phyloP scores from a whole-genome alignment of 371 early-diverging fungal genomes.

The Dichotomocladium elegans region DNA sequence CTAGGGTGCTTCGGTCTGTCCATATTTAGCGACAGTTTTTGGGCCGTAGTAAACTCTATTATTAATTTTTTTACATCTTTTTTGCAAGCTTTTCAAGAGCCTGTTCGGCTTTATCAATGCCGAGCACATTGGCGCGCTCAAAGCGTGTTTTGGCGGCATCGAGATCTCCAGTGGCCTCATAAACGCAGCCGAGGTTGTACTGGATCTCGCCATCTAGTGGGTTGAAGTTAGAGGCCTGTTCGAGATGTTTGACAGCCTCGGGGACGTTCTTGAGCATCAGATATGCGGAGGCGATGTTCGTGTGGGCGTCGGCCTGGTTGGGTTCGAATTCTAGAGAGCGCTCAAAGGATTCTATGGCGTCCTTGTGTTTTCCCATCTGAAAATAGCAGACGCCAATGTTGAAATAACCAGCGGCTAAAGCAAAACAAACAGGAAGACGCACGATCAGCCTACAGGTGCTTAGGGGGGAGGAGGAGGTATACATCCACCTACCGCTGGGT shows the following conservation, averaged over 20 bases:
- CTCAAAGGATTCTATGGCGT: slow-evolving; percentile 66
- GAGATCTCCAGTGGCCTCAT: slow-evolving; percentile 66
- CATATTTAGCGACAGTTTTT: slow-evolving; percentile 14
- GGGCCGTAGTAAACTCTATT: not conserved
- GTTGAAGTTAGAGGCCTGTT: slow-evolving; percentile 66
- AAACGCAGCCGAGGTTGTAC: slow-evolving; percentile 75
- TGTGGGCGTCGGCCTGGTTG: slow-evolving; percentile 72
- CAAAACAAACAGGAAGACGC: too few relatives aligned
- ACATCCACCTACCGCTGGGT: slow-evolving; percentile 42
- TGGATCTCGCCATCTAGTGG: slow-evolving; percentile 73
- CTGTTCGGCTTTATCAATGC: slow-evolving; percentile 55
- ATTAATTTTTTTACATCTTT: slow-evolving; percentile 14
- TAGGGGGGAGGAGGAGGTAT: too few relatives aligned
- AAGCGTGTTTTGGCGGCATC: slow-evolving; percentile 71
- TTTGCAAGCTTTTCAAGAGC: slow-evolving; percentile 30
- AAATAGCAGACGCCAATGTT: slow-evolving; percentile 80
- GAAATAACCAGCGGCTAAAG: slow-evolving; percentile 65
- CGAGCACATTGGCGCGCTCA: slow-evolving; percentile 56
- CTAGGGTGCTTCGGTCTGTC: slow-evolving; percentile 35
- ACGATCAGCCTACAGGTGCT: too few relatives aligned
- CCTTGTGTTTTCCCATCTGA: slow-evolving; percentile 60
- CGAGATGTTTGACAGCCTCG: slow-evolving; percentile 64
- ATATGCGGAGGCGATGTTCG: slow-evolving; percentile 78
- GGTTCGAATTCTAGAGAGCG: slow-evolving; percentile 66
- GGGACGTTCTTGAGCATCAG: slow-evolving; percentile 60